phyloP scores from a whole-genome alignment of 1,284 basidiomycete species.

The Puccinia hordei region DNA sequence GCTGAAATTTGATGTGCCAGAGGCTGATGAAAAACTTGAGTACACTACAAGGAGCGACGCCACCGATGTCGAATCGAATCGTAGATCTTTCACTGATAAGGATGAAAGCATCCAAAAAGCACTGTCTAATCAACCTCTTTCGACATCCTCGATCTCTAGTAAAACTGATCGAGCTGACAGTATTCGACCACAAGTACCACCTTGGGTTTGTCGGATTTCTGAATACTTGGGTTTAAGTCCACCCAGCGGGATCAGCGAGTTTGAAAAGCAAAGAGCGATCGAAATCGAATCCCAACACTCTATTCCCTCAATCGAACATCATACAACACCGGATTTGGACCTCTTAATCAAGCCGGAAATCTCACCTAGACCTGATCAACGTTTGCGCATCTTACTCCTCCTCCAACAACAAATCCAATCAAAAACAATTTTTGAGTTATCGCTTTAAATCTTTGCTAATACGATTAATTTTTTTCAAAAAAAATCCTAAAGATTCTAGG shows the following conservation, averaged over 20 bases:
- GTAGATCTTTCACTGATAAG: neutral
- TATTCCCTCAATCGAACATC: neutral
- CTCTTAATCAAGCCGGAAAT: neutral
- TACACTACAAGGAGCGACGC: neutral
- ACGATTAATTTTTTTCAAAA: too few relatives aligned
- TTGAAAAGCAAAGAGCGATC: neutral
- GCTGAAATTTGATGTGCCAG: neutral
- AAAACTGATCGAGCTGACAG: neutral
- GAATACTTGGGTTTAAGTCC: conserved; percentile 20
- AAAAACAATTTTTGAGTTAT: neutral
- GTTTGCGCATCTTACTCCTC: neutral
- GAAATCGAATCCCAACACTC: conserved; percentile 10
- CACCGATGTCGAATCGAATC: neutral
- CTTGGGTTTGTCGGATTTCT: conserved; percentile 15
- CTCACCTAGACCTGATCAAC: neutral
- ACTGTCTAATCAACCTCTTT: neutral
- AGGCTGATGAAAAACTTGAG: neutral
- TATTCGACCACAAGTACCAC: neutral
- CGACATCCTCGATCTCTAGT: neutral
- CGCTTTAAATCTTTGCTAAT: too few relatives aligned
- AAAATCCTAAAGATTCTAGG: neutral
- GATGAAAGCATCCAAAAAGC: conserved; percentile 5
- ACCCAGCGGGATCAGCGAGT: conserved; percentile 5
- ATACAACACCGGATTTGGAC: conserved; percentile 10
- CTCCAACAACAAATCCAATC: neutral